Conservation (phyloP, 768 basidiomycete genomes). For the Amanita rubescens region DNA sequence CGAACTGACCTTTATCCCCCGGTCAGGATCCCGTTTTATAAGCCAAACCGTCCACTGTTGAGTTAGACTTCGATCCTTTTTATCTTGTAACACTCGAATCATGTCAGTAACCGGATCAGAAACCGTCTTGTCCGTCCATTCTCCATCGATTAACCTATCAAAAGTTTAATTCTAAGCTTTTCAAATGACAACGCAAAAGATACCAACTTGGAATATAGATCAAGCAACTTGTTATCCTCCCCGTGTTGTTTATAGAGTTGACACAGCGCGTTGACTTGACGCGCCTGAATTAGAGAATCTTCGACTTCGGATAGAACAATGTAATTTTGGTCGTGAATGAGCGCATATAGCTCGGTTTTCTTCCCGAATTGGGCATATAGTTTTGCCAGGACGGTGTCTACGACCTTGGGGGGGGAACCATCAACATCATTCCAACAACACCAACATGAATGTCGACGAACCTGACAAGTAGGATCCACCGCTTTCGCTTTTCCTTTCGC, state of each 20-base stretch:
- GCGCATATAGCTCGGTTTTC: slow-evolving; percentile 49
- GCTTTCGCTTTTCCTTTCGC: slow-evolving; percentile 15
- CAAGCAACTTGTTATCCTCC: slow-evolving; percentile 54
- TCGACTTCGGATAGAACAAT: slow-evolving; percentile 60
- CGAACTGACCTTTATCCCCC: slow-evolving; percentile 56
- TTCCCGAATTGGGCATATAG: slow-evolving; percentile 58
- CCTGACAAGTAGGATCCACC: slow-evolving; percentile 4
- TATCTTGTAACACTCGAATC: slow-evolving; percentile 46
- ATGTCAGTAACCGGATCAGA: slow-evolving; percentile 57
- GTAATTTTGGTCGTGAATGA: slow-evolving; percentile 48
- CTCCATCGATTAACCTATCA: slow-evolving; percentile 49
- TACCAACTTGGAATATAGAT: slow-evolving; percentile 46
- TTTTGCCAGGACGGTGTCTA: slow-evolving; percentile 80
- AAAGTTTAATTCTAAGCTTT: neutral
- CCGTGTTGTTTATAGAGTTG: slow-evolving; percentile 51
- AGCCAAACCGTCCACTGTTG: slow-evolving; percentile 83
- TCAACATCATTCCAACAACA: neutral
- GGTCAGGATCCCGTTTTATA: slow-evolving; percentile 56
- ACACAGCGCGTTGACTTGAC: slow-evolving; percentile 55
- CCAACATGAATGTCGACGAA: neutral
- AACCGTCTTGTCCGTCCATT: slow-evolving; percentile 56
- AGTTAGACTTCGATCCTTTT: slow-evolving; percentile 51
- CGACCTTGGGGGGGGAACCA: slow-evolving; percentile 44
- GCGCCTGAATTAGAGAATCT: slow-evolving; percentile 37
- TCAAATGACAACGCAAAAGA: neutral